A percentile compares a stretch with the other conserved stretches of the same genome.
Conservation (phyloP, 1,284 basidiomycete genomes). For the Sphagnurus paluster region DNA sequence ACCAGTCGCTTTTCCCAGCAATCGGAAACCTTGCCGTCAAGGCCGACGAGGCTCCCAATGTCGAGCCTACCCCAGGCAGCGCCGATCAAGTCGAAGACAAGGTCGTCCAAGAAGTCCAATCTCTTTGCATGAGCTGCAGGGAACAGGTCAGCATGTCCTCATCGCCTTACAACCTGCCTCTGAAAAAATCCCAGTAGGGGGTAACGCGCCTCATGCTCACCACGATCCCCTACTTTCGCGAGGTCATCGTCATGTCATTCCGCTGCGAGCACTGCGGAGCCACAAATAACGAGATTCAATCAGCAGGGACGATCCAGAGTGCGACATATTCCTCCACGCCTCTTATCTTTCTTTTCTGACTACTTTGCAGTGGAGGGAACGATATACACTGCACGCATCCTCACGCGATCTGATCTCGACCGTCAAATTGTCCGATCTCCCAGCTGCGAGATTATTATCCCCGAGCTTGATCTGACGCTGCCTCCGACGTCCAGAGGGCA, state of each 20-base stretch:
- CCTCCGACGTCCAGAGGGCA: constrained; percentile 87
- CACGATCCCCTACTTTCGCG: constrained; percentile 93
- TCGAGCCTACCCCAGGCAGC: background rate
- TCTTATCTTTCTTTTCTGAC: background rate
- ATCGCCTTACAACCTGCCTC: constrained; percentile 13
- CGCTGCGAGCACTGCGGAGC: constrained; percentile 91
- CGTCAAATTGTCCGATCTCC: constrained; percentile 94
- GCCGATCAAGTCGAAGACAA: constrained; percentile 52
- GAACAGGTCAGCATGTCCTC: constrained; percentile 67
- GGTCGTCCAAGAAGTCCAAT: constrained; percentile 82
- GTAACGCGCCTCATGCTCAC: constrained; percentile 91
- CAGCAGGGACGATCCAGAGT: constrained; percentile 89
- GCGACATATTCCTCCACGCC: constrained; percentile 22
- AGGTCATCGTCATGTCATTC: constrained; percentile 97
- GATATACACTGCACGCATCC: constrained; percentile 82
- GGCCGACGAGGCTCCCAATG: constrained; percentile 29
- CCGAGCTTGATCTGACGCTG: constrained; percentile 91
- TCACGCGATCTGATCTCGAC: constrained; percentile 79
- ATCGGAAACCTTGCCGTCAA: constrained; percentile 44
- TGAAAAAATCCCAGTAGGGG: constrained; percentile 58
- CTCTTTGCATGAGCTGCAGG: constrained; percentile 92
- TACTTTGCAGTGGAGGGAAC: constrained; percentile 56
- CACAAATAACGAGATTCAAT: constrained; percentile 93
- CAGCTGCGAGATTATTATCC: constrained; percentile 80
- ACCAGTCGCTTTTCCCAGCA: constrained; percentile 37